Evolutionary conservation across 2,329 filamentous ascomycete species (phyloP), one percentile per base, ranked within the genome.

Genomic region (Fusarium hostae): DNA sequence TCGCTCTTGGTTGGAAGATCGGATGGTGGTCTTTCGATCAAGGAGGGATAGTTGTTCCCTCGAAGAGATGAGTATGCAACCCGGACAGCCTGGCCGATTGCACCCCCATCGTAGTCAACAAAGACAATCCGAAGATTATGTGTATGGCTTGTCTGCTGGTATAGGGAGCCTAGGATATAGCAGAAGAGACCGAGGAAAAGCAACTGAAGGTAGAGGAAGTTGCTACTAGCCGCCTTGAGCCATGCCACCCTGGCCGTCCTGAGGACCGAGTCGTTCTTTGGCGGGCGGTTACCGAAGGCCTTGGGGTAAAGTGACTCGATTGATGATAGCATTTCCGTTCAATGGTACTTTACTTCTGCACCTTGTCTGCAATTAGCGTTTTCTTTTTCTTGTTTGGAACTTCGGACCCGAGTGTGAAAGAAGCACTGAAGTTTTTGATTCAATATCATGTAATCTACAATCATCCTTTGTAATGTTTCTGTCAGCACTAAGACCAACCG

Each of bases 131-230:
- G 48, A 10, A 75, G 37, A 16, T 69, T 73, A 44, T 73, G 56
- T 12, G 43, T 66, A 30, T 71, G 71, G 43, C 54, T 59, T 0
- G 60, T 65, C 44, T 76, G 68, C 44, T 66, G 72, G 30, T 61
- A 76, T 22, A 76, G 35, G 8, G 74, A 57, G 7, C 74, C 74
- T 35, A 76, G 72, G 15, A 75, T 62, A 39, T 76, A 75, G 64
- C 68, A 69, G 44, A 75, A 75, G 16, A 76, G 67, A 15, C 51
- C 59, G 7, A 76, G 54, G 39, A 76, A 75, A 13, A 76, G 41
- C 11, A 76, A 22, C 18, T 70, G 90, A 91, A 73, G 90, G 9
- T 67, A 59, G 44, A 75, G 22, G 24, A 75, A 67, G 39, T 75
- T 75, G 12, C 60, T 43, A 18, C 58, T 41, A 3, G 45, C 68